Percentiles rank a stretch among this genome's conserved stretches.
Conservation (phyloP, 805 yeast genomes). For the Lipomyces chichibuensis region DNA sequence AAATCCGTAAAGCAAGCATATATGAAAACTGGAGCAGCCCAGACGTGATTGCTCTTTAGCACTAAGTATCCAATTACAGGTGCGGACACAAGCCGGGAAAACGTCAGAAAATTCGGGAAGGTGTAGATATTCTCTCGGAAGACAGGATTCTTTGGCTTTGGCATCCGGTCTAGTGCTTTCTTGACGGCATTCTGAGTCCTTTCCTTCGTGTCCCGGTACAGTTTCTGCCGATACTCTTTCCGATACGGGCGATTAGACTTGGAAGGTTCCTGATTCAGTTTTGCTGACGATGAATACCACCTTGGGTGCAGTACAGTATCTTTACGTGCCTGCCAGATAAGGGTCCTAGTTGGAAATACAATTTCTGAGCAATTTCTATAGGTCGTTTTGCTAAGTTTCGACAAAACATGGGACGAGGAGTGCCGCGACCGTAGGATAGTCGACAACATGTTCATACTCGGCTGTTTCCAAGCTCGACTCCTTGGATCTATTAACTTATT, state of each 20-base stretch:
- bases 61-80: slow-evolving; percentile 85
- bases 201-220: slow-evolving; percentile 16
- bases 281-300: neutral
- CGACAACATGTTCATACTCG: neutral
- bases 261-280: neutral
- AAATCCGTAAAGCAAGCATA: slow-evolving; percentile 91
- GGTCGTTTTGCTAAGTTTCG: neutral
- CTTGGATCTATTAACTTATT: neutral
- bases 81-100: slow-evolving; percentile 76
- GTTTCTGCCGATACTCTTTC: slow-evolving; percentile 15
- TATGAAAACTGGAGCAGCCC: slow-evolving; percentile 73
- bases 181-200: slow-evolving; percentile 18
- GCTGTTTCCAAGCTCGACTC: neutral
- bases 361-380: neutral
- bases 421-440: neutral
- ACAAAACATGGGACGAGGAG: neutral
- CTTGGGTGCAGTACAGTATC: neutral
- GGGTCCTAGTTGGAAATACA: neutral
- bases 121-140: slow-evolving; percentile 69
- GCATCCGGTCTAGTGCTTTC: slow-evolving; percentile 20
- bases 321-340: neutral
- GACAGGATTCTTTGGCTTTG: slow-evolving; percentile 18
- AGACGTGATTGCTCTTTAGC: slow-evolving; percentile 60
- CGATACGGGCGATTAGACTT: slow-evolving; percentile 1
- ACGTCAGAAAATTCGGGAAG: slow-evolving; percentile 82